Evolutionary conservation across 2,329 filamentous ascomycete genomes (phyloP).

Genomic region (Thermoascus crustaceus): DNA sequence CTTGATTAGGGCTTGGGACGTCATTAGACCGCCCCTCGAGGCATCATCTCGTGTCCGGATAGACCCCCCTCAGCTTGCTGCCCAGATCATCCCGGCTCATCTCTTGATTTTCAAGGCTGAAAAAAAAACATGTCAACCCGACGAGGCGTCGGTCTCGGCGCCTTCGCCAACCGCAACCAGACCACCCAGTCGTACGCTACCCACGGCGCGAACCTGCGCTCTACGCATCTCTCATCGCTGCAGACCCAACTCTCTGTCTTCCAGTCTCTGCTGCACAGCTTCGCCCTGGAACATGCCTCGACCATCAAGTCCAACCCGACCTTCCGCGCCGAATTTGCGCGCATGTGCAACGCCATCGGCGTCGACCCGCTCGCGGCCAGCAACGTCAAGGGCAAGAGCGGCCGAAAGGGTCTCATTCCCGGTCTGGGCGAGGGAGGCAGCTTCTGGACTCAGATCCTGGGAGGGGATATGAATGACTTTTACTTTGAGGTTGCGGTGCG

Average conservation of each 20-base stretch:
- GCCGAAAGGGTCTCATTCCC: constrained; percentile 34
- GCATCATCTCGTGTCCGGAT: background rate
- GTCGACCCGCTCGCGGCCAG: constrained; percentile 82
- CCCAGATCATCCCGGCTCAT: constrained; percentile 1
- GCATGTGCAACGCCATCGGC: constrained; percentile 96
- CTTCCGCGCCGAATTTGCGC: constrained; percentile 93
- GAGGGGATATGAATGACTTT: constrained; percentile 90
- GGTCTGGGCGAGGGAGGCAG: constrained; percentile 47
- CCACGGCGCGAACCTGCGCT: constrained; percentile 81
- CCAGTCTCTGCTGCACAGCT: constrained; percentile 88
- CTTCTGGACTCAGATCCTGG: constrained; percentile 88
- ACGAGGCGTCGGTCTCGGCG: constrained; percentile 74
- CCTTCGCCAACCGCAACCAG: constrained; percentile 77
- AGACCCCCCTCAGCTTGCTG: background rate
- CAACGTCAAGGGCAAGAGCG: constrained; percentile 44
- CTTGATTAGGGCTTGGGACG: constrained; percentile 18
- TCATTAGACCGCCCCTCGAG: constrained; percentile 11
- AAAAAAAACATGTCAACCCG: constrained; percentile 35
- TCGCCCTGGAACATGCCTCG: constrained; percentile 86
- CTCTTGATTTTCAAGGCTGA: background rate
- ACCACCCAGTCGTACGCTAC: constrained; percentile 83
- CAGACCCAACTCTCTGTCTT: constrained; percentile 93
- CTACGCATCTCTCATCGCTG: constrained; percentile 73
- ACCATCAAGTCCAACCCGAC: constrained; percentile 92
- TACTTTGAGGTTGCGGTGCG: constrained; percentile 97